Conservation (phyloP, 2,329 filamentous ascomycete species). For the Thermoascus crustaceus region DNA sequence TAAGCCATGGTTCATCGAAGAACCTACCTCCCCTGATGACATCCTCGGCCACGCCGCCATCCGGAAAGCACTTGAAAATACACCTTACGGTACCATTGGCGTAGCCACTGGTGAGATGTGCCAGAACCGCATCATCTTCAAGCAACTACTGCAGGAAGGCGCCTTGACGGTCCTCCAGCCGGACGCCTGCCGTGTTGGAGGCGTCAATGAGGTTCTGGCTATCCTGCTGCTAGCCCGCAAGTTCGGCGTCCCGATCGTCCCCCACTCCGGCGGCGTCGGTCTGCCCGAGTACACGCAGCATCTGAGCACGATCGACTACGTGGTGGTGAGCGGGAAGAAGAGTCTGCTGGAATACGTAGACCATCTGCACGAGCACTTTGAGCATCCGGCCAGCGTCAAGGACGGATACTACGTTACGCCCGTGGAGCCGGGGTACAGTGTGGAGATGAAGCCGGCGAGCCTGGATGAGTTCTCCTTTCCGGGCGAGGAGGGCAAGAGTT, state of each 20-base stretch:
- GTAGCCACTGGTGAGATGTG: conserved; percentile 93
- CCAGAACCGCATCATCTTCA: conserved; percentile 90
- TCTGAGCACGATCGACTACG: conserved; percentile 85
- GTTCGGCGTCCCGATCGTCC: conserved; percentile 71
- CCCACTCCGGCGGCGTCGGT: conserved; percentile 82
- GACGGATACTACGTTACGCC: conserved; percentile 86
- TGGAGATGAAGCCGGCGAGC: conserved; percentile 85
- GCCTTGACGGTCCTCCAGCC: conserved; percentile 86
- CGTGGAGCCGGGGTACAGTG: conserved; percentile 73
- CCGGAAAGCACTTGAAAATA: conserved; percentile 61
- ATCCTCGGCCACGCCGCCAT: conserved; percentile 81
- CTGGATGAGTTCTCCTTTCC: conserved; percentile 75
- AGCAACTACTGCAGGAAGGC: conserved; percentile 72
- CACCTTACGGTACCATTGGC: conserved; percentile 55
- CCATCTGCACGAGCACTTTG: conserved; percentile 87
- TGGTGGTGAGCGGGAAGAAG: conserved; percentile 72
- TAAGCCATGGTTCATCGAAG: conserved; percentile 83
- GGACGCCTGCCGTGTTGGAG: conserved; percentile 81
- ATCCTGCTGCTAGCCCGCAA: conserved; percentile 69
- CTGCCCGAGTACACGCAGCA: conserved; percentile 93
- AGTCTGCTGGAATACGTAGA: conserved; percentile 87
- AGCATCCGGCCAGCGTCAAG: conserved; percentile 69
- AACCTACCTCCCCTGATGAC: conserved; percentile 85
- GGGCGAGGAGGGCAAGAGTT: conserved; percentile 67
- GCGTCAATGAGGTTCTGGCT: conserved; percentile 87